phyloP scores from a whole-genome alignment of 2,329 filamentous ascomycete genomes.

The Clonostachys sp. region DNA sequence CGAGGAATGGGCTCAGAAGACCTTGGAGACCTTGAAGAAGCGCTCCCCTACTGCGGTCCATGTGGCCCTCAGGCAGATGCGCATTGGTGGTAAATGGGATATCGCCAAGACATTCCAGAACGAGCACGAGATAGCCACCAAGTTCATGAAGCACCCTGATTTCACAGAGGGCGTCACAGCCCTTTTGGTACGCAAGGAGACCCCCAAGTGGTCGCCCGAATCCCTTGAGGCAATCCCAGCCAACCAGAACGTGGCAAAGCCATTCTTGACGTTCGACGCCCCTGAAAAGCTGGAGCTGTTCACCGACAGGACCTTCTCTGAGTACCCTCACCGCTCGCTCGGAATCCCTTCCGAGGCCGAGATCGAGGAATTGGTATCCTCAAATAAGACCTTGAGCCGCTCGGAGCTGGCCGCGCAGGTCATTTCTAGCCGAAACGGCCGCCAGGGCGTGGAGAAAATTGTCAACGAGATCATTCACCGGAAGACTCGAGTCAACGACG shows the following conservation, averaged over 20 bases:
- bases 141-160: conserved; percentile 89
- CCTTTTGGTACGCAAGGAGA: conserved; percentile 65
- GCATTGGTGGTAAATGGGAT: conserved; percentile 67
- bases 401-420: conserved; percentile 61
- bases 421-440: conserved; percentile 51
- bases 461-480: conserved; percentile 64
- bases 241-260: conserved; percentile 48
- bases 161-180: conserved; percentile 90
- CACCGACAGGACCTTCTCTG: conserved; percentile 54
- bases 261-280: conserved; percentile 61
- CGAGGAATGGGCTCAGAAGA: conserved; percentile 75
- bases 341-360: conserved; percentile 68
- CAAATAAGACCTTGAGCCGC: conserved; percentile 18
- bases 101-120: conserved; percentile 81
- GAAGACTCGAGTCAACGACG: conserved; percentile 46
- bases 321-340: conserved; percentile 70
- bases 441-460: conserved; percentile 66
- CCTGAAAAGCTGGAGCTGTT: conserved; percentile 53
- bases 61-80: conserved; percentile 81
- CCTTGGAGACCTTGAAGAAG: conserved; percentile 67
- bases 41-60: conserved; percentile 84
- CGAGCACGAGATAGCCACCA: conserved; percentile 77
- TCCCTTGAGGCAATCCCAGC: conserved; percentile 62
- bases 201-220: conserved; percentile 72
- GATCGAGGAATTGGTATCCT: conserved; percentile 9